Percentiles rank a stretch among this genome's conserved stretches.
Evolutionary conservation across 352 stramenopile genomes (phyloP).

Genomic region (Globisporangium solare): DNA sequence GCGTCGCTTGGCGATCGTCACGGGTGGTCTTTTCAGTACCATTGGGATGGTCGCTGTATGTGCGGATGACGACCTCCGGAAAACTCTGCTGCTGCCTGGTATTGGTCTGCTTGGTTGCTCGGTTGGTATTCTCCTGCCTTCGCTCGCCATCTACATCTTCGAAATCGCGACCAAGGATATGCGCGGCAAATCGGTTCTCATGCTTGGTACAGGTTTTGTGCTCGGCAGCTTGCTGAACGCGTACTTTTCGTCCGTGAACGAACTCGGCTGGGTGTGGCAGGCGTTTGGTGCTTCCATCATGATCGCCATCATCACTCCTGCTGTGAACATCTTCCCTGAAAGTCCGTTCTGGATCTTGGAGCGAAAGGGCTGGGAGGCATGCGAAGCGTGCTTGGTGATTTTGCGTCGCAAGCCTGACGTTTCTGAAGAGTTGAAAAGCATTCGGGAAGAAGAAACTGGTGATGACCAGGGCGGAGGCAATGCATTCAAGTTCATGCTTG

Average conservation of each 20-base stretch:
- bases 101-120: constrained; percentile 55
- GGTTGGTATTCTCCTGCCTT: constrained; percentile 62
- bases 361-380: constrained; percentile 67
- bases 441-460: constrained; percentile 50
- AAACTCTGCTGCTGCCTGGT: constrained; percentile 44
- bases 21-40: constrained; percentile 55
- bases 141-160: constrained; percentile 70
- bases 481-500: constrained; percentile 61
- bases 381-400: constrained; percentile 53
- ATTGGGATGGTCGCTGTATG: constrained; percentile 61
- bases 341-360: constrained; percentile 75
- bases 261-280: constrained; percentile 78
- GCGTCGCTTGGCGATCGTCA: constrained; percentile 54
- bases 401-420: constrained; percentile 66
- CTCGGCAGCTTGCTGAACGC: constrained; percentile 45
- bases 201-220: constrained; percentile 62
- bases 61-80: constrained; percentile 43
- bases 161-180: constrained; percentile 80
- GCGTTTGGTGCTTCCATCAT: constrained; percentile 56
- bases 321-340: constrained; percentile 71
- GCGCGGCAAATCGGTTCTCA: constrained; percentile 62
- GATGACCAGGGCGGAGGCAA: constrained; percentile 30
- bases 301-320: constrained; percentile 60
- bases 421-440: constrained; percentile 59
- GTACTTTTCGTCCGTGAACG: constrained; percentile 49